Evolutionary conservation across 108 stramenopile genomes (phyloP).

Genomic region (Conticribra guillardii): DNA sequence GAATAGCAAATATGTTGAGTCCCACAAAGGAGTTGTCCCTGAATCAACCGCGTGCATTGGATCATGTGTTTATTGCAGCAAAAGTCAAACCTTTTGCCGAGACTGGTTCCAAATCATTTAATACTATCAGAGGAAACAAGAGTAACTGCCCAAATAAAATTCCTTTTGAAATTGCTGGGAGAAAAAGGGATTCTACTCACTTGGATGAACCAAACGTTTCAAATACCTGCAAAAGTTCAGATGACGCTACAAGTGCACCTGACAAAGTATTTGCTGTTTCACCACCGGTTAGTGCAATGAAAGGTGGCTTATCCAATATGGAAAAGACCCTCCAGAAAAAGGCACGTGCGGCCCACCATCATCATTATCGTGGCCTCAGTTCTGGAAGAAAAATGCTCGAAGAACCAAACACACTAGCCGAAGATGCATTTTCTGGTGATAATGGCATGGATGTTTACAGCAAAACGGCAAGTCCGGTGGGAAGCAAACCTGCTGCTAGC

Average conservation of each 20-base stretch:
- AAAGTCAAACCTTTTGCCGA: no score
- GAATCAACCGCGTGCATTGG: no score
- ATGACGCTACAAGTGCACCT: background rate
- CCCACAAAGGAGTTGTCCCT: no score
- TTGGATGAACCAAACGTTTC: background rate
- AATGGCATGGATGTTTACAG: background rate
- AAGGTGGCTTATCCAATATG: slow-evolving; percentile 33
- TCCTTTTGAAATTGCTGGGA: no score
- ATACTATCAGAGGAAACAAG: no score
- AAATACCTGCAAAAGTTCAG: slow-evolving; percentile 12
- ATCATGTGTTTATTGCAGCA: no score
- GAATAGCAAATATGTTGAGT: no score
- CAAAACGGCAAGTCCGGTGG: background rate
- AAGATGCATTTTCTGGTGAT: slow-evolving; percentile 11
- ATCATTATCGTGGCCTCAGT: slow-evolving; percentile 40
- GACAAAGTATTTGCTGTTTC: slow-evolving; percentile 13
- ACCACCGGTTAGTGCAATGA: slow-evolving; percentile 17
- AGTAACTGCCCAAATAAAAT: no score
- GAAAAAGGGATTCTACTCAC: slow-evolving; percentile 25
- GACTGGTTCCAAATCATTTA: no score
- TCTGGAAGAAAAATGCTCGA: slow-evolving; percentile 45
- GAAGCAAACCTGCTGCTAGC: slow-evolving; percentile 3
- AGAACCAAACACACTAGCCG: slow-evolving; percentile 38
- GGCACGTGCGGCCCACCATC: slow-evolving; percentile 34
- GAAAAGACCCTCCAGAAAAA: slow-evolving; percentile 47